Percentiles rank a stretch among this genome's conserved stretches.
Conservation (phyloP, 2,329 filamentous ascomycete genomes). For the Graphilbum ipis-grandicollis region DNA sequence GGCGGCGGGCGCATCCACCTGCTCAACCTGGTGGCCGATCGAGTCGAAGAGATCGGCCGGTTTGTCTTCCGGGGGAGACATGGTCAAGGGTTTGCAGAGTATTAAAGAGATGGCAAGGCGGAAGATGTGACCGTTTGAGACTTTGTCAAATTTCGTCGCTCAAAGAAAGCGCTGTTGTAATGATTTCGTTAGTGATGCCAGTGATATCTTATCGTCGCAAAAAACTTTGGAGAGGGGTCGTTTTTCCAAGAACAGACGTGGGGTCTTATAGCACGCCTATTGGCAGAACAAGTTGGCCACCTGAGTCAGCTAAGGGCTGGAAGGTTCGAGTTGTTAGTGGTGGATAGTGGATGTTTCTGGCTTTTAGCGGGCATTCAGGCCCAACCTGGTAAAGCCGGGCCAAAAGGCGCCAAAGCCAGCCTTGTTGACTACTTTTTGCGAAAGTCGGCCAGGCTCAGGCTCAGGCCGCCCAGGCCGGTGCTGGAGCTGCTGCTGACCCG, state of each 20-base stretch:
- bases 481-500: constrained; percentile 16
- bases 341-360: not conserved
- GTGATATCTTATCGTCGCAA: not conserved
- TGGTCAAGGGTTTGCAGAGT: constrained; percentile 1
- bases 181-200: no score
- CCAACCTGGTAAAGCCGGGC: no score
- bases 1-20: constrained; percentile 21
- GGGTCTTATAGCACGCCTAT: not conserved
- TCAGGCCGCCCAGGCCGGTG: constrained; percentile 16
- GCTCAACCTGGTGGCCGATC: constrained; percentile 43
- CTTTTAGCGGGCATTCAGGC: not conserved
- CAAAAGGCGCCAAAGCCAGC: not conserved
- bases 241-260: no score
- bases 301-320: not conserved
- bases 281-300: no score
- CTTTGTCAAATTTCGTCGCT: not conserved
- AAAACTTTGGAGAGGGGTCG: constrained; percentile 6
- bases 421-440: constrained; percentile 29
- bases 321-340: not conserved
- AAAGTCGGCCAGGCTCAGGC: constrained; percentile 38
- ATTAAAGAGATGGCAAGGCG: not conserved
- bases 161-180: not conserved
- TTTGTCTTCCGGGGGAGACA: constrained; percentile 16
- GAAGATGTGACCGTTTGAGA: not conserved
- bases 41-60: constrained; percentile 39